These are phyloP conservation scores for Cyberlindnera meyerae DNA, from an alignment of 805 yeast genomes.

Conservation along the genomic window DNA sequence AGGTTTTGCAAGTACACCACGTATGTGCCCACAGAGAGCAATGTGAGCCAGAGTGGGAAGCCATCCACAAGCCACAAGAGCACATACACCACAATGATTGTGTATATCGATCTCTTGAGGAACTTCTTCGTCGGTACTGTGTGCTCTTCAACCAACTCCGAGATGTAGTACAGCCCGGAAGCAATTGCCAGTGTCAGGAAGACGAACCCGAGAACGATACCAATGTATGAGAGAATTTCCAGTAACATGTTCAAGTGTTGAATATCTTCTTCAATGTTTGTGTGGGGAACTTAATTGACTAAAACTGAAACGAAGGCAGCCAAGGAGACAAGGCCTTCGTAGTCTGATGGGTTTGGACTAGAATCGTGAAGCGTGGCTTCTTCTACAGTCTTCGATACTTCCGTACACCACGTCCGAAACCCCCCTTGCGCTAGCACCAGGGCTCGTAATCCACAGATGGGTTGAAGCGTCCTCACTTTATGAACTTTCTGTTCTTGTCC, in stretches of 20 bases:
- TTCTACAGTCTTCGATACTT: no score
- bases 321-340: no score
- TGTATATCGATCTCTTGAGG: constrained; percentile 57
- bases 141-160: constrained; percentile 92
- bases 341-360: no score
- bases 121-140: constrained; percentile 77
- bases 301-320: no score
- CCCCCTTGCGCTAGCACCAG: no score
- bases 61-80: constrained; percentile 69
- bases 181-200: constrained; percentile 69
- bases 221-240: constrained; percentile 52
- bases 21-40: constrained; percentile 68
- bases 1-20: constrained; percentile 73
- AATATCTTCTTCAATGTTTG: background rate
- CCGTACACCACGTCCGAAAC: no score
- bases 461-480: no score
- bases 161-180: constrained; percentile 83
- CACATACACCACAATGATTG: constrained; percentile 48
- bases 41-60: constrained; percentile 65
- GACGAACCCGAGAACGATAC: constrained; percentile 56
- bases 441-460: no score
- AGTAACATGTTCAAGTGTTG: constrained; percentile 44
- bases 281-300: background rate
- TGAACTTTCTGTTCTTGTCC: no score
- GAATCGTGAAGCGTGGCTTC: no score